These are phyloP conservation scores for Tolypocladium tropicale DNA, from an alignment of 2,329 filamentous ascomycete genomes.

Conservation along the genomic window DNA sequence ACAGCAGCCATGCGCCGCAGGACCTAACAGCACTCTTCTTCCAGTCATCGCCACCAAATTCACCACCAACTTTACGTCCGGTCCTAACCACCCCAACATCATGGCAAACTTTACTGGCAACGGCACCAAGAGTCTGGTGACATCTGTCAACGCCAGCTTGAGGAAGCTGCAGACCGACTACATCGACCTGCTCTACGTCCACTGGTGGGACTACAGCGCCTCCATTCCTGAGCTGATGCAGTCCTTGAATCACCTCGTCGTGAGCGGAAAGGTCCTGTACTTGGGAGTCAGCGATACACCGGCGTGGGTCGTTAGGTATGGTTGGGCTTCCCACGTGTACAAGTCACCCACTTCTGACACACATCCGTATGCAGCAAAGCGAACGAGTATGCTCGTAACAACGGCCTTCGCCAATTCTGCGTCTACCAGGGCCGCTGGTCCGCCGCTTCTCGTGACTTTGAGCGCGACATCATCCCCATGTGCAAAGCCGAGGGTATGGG, in stretches of 20 bases:
- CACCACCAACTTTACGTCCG: slow-evolving; percentile 45
- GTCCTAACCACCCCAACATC: slow-evolving; percentile 28
- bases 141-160: slow-evolving; percentile 45
- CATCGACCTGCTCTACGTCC: slow-evolving; percentile 55
- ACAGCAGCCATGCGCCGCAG: too few relatives aligned
- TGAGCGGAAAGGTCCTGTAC: slow-evolving; percentile 51
- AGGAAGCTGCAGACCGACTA: slow-evolving; percentile 56
- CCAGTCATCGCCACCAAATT: slow-evolving; percentile 60
- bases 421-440: slow-evolving; percentile 35
- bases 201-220: slow-evolving; percentile 62
- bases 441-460: slow-evolving; percentile 26
- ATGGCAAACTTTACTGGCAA: slow-evolving; percentile 48
- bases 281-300: slow-evolving; percentile 59
- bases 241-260: slow-evolving; percentile 49
- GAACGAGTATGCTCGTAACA: slow-evolving; percentile 58
- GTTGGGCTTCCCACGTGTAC: neutral
- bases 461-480: slow-evolving; percentile 35
- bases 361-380: slow-evolving; percentile 33
- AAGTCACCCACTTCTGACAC: neutral
- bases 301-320: slow-evolving; percentile 52
- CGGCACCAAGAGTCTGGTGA: slow-evolving; percentile 48
- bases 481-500: slow-evolving; percentile 35
- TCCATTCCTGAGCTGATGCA: slow-evolving; percentile 60
- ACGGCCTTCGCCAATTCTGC: slow-evolving; percentile 60
- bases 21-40: neutral